Evolutionary conservation across 73 alveolate genomes (phyloP).

Genomic region (Uronychia setigera): DNA sequence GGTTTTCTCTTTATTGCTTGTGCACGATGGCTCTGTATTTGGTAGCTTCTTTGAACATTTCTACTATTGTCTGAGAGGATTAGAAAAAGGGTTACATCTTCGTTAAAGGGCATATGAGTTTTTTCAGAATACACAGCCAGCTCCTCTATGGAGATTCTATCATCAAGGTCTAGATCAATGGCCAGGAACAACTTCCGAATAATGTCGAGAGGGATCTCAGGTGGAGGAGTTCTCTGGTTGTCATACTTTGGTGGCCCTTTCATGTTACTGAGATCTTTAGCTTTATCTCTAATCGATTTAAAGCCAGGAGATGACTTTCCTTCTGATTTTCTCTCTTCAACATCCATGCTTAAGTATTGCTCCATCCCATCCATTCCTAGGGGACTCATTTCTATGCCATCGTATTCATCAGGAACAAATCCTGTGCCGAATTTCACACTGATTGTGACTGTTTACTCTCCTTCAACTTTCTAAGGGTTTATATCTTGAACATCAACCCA

Average conservation of each 20-base stretch:
- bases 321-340: neutral
- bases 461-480: neutral
- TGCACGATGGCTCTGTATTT: constrained; percentile 40
- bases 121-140: constrained; percentile 22
- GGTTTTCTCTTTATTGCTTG: constrained; percentile 31
- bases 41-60: constrained; percentile 55
- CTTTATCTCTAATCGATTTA: constrained; percentile 6
- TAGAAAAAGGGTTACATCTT: constrained; percentile 7
- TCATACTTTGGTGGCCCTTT: constrained; percentile 58
- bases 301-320: neutral
- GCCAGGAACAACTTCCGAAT: constrained; percentile 32
- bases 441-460: neutral
- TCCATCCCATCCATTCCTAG: neutral
- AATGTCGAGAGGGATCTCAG: constrained; percentile 61
- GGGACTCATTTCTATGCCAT: neutral
- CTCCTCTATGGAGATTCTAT: constrained; percentile 56
- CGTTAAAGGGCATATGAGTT: constrained; percentile 28
- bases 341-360: neutral
- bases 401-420: too few species aligned
- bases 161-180: constrained; percentile 56
- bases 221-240: constrained; percentile 58
- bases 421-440: neutral
- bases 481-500: neutral
- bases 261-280: constrained; percentile 6
- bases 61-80: neutral